Evolutionary conservation across 768 basidiomycete genomes (phyloP), one percentile per base, ranked within the genome.

Genomic region (Lactifluus hygrophoroides): DNA sequence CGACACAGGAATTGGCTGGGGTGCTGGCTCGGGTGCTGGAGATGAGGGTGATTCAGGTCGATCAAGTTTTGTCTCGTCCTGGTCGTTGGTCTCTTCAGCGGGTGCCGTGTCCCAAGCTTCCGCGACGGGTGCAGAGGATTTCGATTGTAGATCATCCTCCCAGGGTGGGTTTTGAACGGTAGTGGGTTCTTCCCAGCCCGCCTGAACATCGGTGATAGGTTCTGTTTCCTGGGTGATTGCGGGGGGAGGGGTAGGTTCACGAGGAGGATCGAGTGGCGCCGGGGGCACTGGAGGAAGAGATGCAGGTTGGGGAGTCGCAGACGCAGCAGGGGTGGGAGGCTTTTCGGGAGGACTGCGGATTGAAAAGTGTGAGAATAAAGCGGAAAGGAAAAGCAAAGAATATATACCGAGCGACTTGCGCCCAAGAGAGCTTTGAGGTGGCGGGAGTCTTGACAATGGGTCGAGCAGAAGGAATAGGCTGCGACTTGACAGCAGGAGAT

Each of bases 401-500:
- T 34, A 72, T 78, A 7, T 67, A 86, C 88, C 84, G 77, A 62
- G 90, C 89, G 68, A 92, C 77, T 66, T 92, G 86, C 8, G 90
- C 90, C 89, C 89, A 92, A 35, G 90, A 90, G 59, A 88, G 71
- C 74, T 90, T 89, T 8, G 86, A 83, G 13, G 80, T 86, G 28
- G 85, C 82, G 43, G 88, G 86, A 11, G 80, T 75, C 72, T 83
- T 87, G 14, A 72, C 57, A 14, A 17, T n/a, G n/a, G 64, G 56
- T 59, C 67, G 69, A 16, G 66, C 28, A 13, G 65, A 17, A 25
- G 63, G 57, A 21, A 62, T 64, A 4, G 61, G 55, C 50, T 60
- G 66, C 5, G 70, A 68, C 27, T 72, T 71, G 47, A 75, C 70
- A 3, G 74, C 64, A 23, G 74, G 63, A 35, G 66, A 62, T 11